Base-by-base conservation (phyloP, 495 filamentous ascomycete genomes). In the Xylaria longipes region DNA sequence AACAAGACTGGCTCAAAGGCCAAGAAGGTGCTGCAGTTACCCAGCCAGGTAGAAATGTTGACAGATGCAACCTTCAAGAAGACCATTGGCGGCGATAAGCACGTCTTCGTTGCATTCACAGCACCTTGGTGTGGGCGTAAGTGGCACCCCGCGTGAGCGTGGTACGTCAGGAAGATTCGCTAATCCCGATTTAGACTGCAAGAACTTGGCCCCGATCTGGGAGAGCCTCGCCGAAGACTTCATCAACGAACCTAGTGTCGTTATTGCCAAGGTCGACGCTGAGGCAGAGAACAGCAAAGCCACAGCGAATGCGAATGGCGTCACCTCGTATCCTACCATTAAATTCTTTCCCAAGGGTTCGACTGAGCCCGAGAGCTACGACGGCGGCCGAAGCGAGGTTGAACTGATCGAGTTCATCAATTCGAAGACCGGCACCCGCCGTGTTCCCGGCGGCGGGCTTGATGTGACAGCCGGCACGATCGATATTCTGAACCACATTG, bases 101-200 rank as follows among this genome's bases (percentile, higher is more conserved):
- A 97, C 82, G 94, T 97, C 8, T 81, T 99, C 69, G 95, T 99
- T 75, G 94, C 97, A 33, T 99, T 99, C 82, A 98, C 94, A 70
- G 94, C 94, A 69, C 94, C 94, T 60, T 98, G 94, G 94, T 98
- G 94, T 87, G 94, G 94, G 82, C 94, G 94, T 97, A 89, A 76
- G 94, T 94, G 62, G 15, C 57, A 20, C 1, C n/a, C 27, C 35
- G 52, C 69, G 14, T 9, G 48, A 33, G 15, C 9, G 22, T 57
- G 43, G 25, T 37, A 41, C 29, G 29, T 63, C 14, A n/a, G 57
- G 31, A n/a, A 12, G 31, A 62, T 15, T 58, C 22, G 71, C 82
- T 84, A 76, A 83, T 72, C 63, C 27, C 5, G 50, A 1, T 78
- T 45, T 81, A 96, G 96, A 99, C 89, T 99, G 97, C 92, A 98